A percentile compares a stretch with the other conserved stretches of the same genome.
phyloP scores from a whole-genome alignment of 306 rosid genomes.

The Delonix regia region DNA sequence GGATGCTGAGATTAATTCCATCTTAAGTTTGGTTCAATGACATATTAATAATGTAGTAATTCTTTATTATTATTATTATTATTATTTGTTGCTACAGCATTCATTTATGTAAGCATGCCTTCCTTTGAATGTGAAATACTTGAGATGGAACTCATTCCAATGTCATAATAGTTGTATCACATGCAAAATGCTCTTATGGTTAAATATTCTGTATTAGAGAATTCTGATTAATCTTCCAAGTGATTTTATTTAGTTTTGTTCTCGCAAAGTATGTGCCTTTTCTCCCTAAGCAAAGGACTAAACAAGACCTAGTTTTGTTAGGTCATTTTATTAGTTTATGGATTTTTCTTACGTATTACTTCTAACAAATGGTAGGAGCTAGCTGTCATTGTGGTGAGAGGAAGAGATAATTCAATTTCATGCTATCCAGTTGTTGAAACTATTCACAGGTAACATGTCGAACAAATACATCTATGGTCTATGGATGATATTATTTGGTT shows the following conservation, averaged over 20 bases:
- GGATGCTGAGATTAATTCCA: conserved; percentile 11
- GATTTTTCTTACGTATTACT: background rate
- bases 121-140: background rate
- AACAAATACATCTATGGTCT: conserved; percentile 11
- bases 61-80: background rate
- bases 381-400: conserved; percentile 87
- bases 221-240: conserved; percentile 24
- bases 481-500: conserved; percentile 1
- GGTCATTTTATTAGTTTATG: conserved; percentile 8
- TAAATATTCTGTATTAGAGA: background rate
- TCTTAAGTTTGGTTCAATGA: background rate
- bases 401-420: conserved; percentile 73
- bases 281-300: background rate
- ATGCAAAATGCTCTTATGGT: conserved; percentile 3
- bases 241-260: conserved; percentile 16
- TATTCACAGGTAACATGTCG: conserved; percentile 77
- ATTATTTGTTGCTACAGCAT: background rate
- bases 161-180: conserved; percentile 9
- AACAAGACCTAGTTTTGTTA: background rate
- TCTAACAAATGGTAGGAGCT: conserved; percentile 64
- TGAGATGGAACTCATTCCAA: conserved; percentile 19
- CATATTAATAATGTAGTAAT: background rate
- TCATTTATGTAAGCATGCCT: background rate
- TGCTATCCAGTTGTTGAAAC: conserved; percentile 95
- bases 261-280: background rate